phyloP scores from a whole-genome alignment of 1,284 basidiomycete species.

The Wallemia ichthyophaga region DNA sequence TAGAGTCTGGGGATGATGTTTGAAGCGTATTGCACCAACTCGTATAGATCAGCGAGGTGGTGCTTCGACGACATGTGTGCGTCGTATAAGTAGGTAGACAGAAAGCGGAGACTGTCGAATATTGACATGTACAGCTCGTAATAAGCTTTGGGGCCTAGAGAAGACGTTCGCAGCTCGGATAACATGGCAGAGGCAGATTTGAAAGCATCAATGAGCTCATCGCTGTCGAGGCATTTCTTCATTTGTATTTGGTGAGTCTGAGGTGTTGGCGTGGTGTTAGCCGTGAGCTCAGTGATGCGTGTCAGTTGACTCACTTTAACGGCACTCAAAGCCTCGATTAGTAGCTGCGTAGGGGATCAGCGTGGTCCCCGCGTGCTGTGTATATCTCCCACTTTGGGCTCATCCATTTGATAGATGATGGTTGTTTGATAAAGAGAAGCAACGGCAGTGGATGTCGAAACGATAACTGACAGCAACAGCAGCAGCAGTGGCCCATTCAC shows the following conservation, averaged over 20 bases:
- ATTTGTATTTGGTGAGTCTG: conserved; percentile 81
- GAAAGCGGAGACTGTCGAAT: conserved; percentile 68
- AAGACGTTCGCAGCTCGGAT: conserved; percentile 67
- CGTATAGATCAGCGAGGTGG: conserved; percentile 83
- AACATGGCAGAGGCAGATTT: conserved; percentile 87
- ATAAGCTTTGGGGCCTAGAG: conserved; percentile 50
- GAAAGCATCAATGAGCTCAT: conserved; percentile 87
- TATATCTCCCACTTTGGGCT: not conserved
- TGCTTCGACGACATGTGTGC: conserved; percentile 63
- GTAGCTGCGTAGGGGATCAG: conserved; percentile 19
- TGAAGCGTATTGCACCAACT: conserved; percentile 89
- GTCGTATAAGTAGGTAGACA: conserved; percentile 80
- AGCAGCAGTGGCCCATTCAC: not conserved
- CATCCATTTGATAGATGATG: not conserved
- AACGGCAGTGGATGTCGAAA: not conserved
- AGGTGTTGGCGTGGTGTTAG: conserved; percentile 24
- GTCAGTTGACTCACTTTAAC: conserved; percentile 1
- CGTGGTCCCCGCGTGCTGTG: not conserved
- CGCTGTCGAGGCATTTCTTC: conserved; percentile 70
- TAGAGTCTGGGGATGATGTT: conserved; percentile 70
- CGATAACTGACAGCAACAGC: not conserved
- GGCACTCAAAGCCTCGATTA: conserved; percentile 36
- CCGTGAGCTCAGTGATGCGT: not conserved
- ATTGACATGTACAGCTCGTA: conserved; percentile 96
- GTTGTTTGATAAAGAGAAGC: not conserved